Conservation (phyloP, 1,139 yeast genomes). For the Taiozyma sp. region DNA sequence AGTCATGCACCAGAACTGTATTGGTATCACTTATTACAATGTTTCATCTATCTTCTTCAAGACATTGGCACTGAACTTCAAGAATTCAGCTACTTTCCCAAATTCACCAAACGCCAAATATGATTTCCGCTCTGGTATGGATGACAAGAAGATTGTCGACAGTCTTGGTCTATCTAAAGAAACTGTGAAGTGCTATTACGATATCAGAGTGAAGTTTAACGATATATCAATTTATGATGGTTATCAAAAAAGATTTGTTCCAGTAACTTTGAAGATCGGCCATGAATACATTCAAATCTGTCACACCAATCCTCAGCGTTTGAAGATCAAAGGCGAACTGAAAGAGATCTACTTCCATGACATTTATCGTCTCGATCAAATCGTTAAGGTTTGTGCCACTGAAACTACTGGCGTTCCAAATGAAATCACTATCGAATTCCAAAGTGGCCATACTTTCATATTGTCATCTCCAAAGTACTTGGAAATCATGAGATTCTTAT, state of each 20-base stretch:
- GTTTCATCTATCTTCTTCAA: conserved; percentile 43
- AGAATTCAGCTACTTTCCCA: conserved; percentile 17
- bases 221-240: conserved; percentile 52
- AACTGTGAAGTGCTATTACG: conserved; percentile 36
- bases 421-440: conserved; percentile 57
- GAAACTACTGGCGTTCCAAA: conserved; percentile 44
- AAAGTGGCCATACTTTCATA: conserved; percentile 40
- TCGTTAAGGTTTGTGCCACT: conserved; percentile 50
- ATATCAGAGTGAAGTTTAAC: conserved; percentile 57
- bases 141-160: conserved; percentile 43
- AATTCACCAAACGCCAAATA: conserved; percentile 21
- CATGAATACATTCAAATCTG: conserved; percentile 59
- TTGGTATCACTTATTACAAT: conserved; percentile 55
- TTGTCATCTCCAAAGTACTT: conserved; percentile 56
- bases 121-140: conserved; percentile 38
- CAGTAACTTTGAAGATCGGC: conserved; percentile 66
- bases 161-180: conserved; percentile 45
- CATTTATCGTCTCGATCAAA: conserved; percentile 44
- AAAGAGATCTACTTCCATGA: conserved; percentile 46
- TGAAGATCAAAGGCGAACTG: conserved; percentile 32
- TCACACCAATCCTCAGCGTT: conserved; percentile 33
- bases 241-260: conserved; percentile 36
- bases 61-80: conserved; percentile 28
- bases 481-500: conserved; percentile 65
- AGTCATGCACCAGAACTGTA: conserved; percentile 50